Evolutionary conservation across 164 flowering plant genomes (phyloP).

Genomic region (Chimonanthus praecox): DNA sequence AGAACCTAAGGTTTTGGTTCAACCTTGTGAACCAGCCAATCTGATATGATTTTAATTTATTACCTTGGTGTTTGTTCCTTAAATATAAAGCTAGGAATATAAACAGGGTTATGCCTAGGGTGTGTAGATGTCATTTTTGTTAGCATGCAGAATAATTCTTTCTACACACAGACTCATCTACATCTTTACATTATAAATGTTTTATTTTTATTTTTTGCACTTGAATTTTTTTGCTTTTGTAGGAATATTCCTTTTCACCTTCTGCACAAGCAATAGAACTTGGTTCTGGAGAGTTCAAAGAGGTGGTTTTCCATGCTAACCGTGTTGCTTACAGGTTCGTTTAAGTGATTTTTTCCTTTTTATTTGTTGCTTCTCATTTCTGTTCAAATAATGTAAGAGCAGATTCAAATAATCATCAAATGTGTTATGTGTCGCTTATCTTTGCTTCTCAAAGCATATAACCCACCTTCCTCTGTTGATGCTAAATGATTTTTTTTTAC

Average conservation of each 20-base stretch:
- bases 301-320: conserved; percentile 75
- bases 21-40: too few species aligned
- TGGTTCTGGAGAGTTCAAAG: conserved; percentile 85
- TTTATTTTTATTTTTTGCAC: background rate
- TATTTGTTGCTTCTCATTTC: background rate
- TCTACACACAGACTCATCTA: too few species aligned
- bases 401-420: background rate
- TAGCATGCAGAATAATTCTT: too few species aligned
- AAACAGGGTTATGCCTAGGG: too few species aligned
- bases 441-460: background rate
- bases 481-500: conserved; percentile 8
- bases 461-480: background rate
- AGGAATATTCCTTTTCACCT: conserved; percentile 98
- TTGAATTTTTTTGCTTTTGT: conserved; percentile 11
- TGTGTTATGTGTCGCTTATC: background rate
- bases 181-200: too few species aligned
- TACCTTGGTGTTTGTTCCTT: too few species aligned
- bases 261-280: conserved; percentile 89
- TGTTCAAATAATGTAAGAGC: background rate
- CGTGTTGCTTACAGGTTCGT: conserved; percentile 96
- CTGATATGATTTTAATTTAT: too few species aligned
- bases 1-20: too few species aligned
- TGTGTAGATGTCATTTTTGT: too few species aligned
- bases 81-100: too few species aligned
- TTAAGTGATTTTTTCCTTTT: background rate